Conservation (phyloP, 75 land plant genomes). For the Picea glauca region DNA sequence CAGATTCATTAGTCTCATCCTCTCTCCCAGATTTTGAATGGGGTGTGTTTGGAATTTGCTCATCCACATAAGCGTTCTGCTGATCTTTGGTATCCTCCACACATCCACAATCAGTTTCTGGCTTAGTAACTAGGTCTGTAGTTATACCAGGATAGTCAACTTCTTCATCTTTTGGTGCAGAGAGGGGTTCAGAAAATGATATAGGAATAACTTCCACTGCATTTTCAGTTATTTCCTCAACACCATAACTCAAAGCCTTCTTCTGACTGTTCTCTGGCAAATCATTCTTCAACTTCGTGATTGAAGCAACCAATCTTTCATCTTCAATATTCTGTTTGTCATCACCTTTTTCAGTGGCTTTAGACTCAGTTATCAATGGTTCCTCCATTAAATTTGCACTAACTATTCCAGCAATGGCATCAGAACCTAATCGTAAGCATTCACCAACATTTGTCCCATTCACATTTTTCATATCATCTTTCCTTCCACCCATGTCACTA, state of each 20-base stretch:
- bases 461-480: neutral
- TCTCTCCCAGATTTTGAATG: neutral
- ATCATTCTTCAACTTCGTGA: neutral
- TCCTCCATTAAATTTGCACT: neutral
- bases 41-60: neutral
- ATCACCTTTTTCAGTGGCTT: neutral
- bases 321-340: neutral
- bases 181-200: neutral
- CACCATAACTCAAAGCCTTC: neutral
- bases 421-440: neutral
- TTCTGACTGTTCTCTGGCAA: neutral
- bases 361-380: neutral
- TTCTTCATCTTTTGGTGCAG: neutral
- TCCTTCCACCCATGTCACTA: neutral
- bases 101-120: neutral
- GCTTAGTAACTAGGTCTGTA: neutral
- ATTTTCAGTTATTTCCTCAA: neutral
- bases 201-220: neutral
- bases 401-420: neutral
- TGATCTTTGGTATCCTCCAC: neutral
- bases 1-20: slow-evolving; percentile 1
- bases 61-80: neutral
- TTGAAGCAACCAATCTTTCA: neutral
- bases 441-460: neutral
- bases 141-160: neutral